Evolutionary conservation across 768 basidiomycete genomes (phyloP), one percentile per base, ranked within the genome.

Genomic region (Porphyrellus cyaneotinctus): DNA sequence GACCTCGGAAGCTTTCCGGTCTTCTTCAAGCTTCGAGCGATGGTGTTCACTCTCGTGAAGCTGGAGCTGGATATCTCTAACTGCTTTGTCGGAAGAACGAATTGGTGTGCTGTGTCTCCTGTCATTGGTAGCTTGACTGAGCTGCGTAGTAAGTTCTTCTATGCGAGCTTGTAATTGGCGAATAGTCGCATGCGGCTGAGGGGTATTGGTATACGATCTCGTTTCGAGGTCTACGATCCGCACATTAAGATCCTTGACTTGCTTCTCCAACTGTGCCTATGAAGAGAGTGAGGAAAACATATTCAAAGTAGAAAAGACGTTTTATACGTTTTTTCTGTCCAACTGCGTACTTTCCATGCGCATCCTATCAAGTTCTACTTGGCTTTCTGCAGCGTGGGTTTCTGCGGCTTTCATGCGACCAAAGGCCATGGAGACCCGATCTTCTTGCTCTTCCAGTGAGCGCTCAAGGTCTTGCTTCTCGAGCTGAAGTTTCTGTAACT

Each of bases 331-430:
- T 43, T 79, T 71, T 64, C 82, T 82, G 54, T 93, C 91, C 35
- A 93, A 68, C 56, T 87, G 82, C 0, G 88, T 86, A 62, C 92
- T 92, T 67, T 91, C 88, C n/a, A 84, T 78, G 7, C 88, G 76
- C 23, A 85, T 77, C 63, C 84, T 84, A 54, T 85, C 84, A 2
- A 93, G 76, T 65, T 92, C 89, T 30, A 82, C 60, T 63, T 90
- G 87, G 56, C 81, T 85, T 62, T 92, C 88, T 47, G 78, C 81
- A 3, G 88, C 87, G 55, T 84, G 83, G 0, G 76, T 67, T 62
- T 93, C 91, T 3, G 88, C 88, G 67, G 88, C 87, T 73, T 86
- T 87, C 80, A 91, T 83, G 36, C 87, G 78, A 48, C 89, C 88
- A 43, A 81, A 79, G 1, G 88, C 82, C 72, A 84, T 82, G 1